Evolutionary conservation across 2,329 filamentous ascomycete species (phyloP), one percentile per base, ranked within the genome.

Genomic region (Keithomyces neogunnii): DNA sequence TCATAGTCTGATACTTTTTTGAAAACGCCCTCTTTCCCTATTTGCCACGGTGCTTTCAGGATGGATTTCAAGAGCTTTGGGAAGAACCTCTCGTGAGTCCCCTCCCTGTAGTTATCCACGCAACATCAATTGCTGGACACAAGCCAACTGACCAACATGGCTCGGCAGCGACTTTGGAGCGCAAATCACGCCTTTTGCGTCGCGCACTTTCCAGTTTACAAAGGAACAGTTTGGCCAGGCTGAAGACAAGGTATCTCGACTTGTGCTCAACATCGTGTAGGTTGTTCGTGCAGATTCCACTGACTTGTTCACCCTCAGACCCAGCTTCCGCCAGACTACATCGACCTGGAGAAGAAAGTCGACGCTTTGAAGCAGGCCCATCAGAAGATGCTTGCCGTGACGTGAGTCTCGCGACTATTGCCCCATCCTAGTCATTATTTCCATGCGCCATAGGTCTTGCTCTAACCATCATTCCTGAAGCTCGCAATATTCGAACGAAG

Each of bases 321-420:
- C 57, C 87, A 97, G 74, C 88, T 99, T 43, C 93, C 93, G 45
- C 86, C 91, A 60, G 93, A 97, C 73, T 99, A 99, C 73, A 88
- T 96, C 67, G 91, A 97, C 72, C 86, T 99, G 56, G 93, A 99
- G 82, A 96, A 96, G 81, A 86, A 92, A 59, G 90, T 97, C 64
- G 93, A 99, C 82, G 93, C 93, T 53, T 77, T 99, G 67, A 97
- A 96, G 78, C 84, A 88, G 66, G 93, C 95, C 54, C 93, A 99
- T 72, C 89, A 95, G 75, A 96, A 95, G 77, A 88, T 99, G 78
- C 84, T 99, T 57, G 84, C 89, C 60, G 93, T 97, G 67, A 99
- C 93, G 88, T 95, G 76, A 73, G 87, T 81, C n/a, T 19, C 42
- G 9, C 10, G 29, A 3, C 8, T 33, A 29, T 47, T 38, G 28